Conservation (phyloP, 2,329 filamentous ascomycete species). For the Diaporthe aspalathi region DNA sequence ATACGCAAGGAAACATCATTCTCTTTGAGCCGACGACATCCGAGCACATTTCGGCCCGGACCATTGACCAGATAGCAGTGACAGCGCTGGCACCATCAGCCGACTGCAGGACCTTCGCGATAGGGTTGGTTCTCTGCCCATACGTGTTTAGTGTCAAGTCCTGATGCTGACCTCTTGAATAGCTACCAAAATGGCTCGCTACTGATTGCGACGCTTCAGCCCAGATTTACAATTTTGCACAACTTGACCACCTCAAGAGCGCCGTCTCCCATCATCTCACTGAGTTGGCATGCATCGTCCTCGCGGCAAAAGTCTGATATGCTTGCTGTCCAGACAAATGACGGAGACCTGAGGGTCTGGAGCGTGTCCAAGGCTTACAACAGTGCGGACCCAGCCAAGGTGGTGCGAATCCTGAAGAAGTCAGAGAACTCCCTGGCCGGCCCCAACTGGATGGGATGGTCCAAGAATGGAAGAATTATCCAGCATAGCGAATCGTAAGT, state of each 20-base stretch:
- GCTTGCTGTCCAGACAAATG: slow-evolving; percentile 91
- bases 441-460: slow-evolving; percentile 98
- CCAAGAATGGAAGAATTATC: slow-evolving; percentile 95
- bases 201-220: slow-evolving; percentile 87
- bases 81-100: slow-evolving; percentile 90
- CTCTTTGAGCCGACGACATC: slow-evolving; percentile 93
- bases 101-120: slow-evolving; percentile 94
- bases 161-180: slow-evolving; percentile 38
- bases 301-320: slow-evolving; percentile 97
- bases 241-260: slow-evolving; percentile 86
- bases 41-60: slow-evolving; percentile 90
- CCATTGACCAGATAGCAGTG: slow-evolving; percentile 90
- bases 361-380: slow-evolving; percentile 87
- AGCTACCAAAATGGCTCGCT: slow-evolving; percentile 97
- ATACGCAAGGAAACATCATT: slow-evolving; percentile 91
- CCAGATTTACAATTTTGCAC: slow-evolving; percentile 93
- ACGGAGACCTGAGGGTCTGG: slow-evolving; percentile 95
- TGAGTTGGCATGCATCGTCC: slow-evolving; percentile 97
- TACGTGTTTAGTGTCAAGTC: slow-evolving; percentile 3
- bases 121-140: slow-evolving; percentile 74
- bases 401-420: slow-evolving; percentile 87
- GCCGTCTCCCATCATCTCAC: slow-evolving; percentile 86
- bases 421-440: slow-evolving; percentile 79
- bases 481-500: slow-evolving; percentile 92
- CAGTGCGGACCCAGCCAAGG: slow-evolving; percentile 80